These are phyloP conservation scores for Carex myosuroides DNA, from an alignment of 176 grass and related monocot species.

Conservation along the genomic window DNA sequence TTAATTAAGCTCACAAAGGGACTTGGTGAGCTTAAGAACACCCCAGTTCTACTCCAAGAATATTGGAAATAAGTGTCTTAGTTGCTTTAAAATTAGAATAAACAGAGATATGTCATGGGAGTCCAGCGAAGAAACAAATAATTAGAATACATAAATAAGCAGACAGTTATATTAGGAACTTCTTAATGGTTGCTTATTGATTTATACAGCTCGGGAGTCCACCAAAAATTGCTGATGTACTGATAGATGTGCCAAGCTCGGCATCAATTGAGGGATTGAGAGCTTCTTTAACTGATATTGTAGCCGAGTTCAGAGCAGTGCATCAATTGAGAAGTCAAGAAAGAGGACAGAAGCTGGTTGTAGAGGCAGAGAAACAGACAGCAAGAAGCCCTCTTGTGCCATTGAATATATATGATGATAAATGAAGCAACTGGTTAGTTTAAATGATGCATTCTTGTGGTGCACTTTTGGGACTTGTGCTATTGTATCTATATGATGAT, in stretches of 20 bases:
- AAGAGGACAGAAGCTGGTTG: constrained; percentile 27
- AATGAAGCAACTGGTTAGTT: background rate
- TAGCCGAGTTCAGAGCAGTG: constrained; percentile 38
- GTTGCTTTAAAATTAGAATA: background rate
- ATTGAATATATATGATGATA: constrained; percentile 38
- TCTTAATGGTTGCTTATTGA: background rate
- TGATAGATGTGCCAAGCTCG: constrained; percentile 24
- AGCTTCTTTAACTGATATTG: constrained; percentile 40
- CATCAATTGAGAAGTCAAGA: constrained; percentile 31
- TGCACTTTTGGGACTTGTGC: background rate
- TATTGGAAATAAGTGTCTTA: background rate
- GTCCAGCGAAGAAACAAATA: background rate
- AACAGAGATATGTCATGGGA: background rate
- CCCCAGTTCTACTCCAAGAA: background rate
- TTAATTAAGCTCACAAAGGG: too few species aligned
- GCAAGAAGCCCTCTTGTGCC: constrained; percentile 67
- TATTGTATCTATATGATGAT: background rate
- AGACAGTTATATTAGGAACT: constrained; percentile 17
- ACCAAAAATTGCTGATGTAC: constrained; percentile 18
- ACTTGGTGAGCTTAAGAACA: too few species aligned
- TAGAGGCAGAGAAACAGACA: constrained; percentile 20
- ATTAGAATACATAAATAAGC: background rate
- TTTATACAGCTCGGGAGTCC: constrained; percentile 60
- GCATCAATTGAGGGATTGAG: constrained; percentile 49
- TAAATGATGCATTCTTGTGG: background rate